Percentiles rank a stretch among this genome's conserved stretches.
These are phyloP conservation scores for Triticum urartu DNA, from an alignment of 176 grass and related monocot species.

Conservation along the genomic window DNA sequence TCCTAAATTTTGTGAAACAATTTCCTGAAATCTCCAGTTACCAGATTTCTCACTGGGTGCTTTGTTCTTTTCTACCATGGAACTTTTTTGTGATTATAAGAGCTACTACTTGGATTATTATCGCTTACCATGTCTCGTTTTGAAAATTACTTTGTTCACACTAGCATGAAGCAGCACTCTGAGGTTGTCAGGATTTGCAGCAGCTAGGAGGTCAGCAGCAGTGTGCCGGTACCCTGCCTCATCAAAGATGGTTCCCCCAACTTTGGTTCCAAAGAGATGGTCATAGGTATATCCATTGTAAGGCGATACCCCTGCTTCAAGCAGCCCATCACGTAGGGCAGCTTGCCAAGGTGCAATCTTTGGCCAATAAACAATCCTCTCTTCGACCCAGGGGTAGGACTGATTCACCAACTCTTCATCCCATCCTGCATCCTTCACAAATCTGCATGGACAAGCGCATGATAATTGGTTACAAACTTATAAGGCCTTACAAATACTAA, in stretches of 20 bases:
- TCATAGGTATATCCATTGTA: conserved; percentile 92
- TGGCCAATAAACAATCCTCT: conserved; percentile 79
- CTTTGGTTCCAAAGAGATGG: conserved; percentile 81
- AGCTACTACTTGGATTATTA: conserved; percentile 6
- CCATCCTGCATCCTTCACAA: conserved; percentile 64
- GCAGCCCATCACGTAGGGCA: conserved; percentile 68
- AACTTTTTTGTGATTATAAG: neutral
- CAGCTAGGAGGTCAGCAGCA: conserved; percentile 79
- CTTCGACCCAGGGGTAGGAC: conserved; percentile 85
- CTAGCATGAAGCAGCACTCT: conserved; percentile 75
- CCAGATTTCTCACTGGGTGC: neutral
- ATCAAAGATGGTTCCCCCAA: conserved; percentile 87
- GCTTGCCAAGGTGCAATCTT: conserved; percentile 81
- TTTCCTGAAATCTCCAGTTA: neutral
- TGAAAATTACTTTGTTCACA: conserved; percentile 69
- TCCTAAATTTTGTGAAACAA: neutral
- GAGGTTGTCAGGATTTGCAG: conserved; percentile 59
- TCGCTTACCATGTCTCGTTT: conserved; percentile 42
- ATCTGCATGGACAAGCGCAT: conserved; percentile 42
- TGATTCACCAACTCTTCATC: conserved; percentile 78
- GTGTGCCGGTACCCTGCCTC: conserved; percentile 74
- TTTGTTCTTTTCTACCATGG: neutral
- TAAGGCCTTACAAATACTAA: neutral
- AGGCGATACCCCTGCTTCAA: conserved; percentile 75
- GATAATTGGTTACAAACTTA: neutral